A percentile compares a stretch with the other conserved stretches of the same genome.
Conservation (phyloP, 768 basidiomycete species). For the Mycena rebaudengoi region DNA sequence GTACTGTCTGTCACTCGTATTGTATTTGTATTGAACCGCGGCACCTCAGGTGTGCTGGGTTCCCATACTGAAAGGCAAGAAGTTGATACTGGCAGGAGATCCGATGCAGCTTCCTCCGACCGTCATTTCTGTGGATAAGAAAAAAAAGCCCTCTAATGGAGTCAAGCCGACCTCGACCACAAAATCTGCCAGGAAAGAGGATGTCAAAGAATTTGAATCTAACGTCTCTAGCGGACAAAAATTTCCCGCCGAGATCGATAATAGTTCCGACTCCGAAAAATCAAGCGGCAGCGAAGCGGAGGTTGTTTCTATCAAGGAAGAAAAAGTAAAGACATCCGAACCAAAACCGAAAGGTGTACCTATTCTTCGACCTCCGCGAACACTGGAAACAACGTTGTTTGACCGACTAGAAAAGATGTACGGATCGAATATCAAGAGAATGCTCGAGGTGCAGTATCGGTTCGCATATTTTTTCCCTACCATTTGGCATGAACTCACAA, state of each 20-base stretch:
- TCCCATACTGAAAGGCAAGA: slow-evolving; percentile 91
- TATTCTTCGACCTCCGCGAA: slow-evolving; percentile 64
- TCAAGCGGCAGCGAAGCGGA: slow-evolving; percentile 14
- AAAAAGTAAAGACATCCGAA: slow-evolving; percentile 25
- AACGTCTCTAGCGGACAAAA: slow-evolving; percentile 1
- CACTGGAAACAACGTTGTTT: slow-evolving; percentile 90
- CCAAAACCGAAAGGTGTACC: slow-evolving; percentile 4
- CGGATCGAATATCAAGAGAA: slow-evolving; percentile 80
- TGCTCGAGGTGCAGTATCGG: slow-evolving; percentile 93
- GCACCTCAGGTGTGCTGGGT: slow-evolving; percentile 89
- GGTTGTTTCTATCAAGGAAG: no score
- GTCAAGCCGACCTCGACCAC: slow-evolving; percentile 8
- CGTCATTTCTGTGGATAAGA: slow-evolving; percentile 70
- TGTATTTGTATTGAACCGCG: slow-evolving; percentile 10
- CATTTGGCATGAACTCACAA: no score
- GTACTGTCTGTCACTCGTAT: slow-evolving; percentile 27
- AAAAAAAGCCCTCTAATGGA: slow-evolving; percentile 34
- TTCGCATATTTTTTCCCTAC: slow-evolving; percentile 41
- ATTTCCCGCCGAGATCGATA: slow-evolving; percentile 9
- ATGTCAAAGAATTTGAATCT: slow-evolving; percentile 18
- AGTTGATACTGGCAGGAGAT: slow-evolving; percentile 91
- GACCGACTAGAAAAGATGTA: slow-evolving; percentile 92
- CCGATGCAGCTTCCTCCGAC: slow-evolving; percentile 97
- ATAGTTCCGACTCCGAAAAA: slow-evolving; percentile 15
- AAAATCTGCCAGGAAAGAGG: neutral